Evolutionary conservation across 1,139 yeast species (phyloP), one percentile per base, ranked within the genome.

Genomic region (Candida sp.): DNA sequence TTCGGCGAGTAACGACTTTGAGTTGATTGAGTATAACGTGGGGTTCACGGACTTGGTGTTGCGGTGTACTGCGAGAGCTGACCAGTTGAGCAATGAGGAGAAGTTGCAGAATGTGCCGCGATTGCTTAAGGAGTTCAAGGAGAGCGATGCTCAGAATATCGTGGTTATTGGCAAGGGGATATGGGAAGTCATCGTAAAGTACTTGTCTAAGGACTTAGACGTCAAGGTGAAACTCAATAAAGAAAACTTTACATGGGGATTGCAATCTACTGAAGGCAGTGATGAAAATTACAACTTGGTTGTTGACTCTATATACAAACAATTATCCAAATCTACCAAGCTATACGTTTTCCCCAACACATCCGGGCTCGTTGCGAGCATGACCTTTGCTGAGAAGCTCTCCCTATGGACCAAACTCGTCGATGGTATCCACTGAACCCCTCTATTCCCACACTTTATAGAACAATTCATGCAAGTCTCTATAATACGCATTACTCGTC

Each of bases 141-240:
- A 46, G 1, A 57, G 73, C 38, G 51, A 62, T 2, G 83, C 88
- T 0, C 58, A 66, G 35, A 70, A 73, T 42, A 69, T 87, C 0
- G 86, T 87, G 33, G 67, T 88, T 32, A 80, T 88, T 3, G 96
- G 96, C 0, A 87, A 87, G 57, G 93, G 93, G 0, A 86, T 88
- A n/a, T 88, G 92, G 91, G 91, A 86, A 52, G 68, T 78, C 2
- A 67, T 88, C 1, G 75, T 80, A 50, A 72, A 68, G 49, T 68
- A 66, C 58, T 63, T 73, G 47, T 23, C 48, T 4, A 42, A 42
- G 2, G 46, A 51, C 30, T 34, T 57, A 26, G 46, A 45, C 7
- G 49, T 54, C 4, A 56, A 55, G 35, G 49, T 60, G 46, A 66
- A 63, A 38, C 54, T 69, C 33, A 66, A 65, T 23, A 65, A 62